Evolutionary conservation across 306 rosid genomes (phyloP), one percentile per base, ranked within the genome.

Genomic region (Trifolium subterraneum): DNA sequence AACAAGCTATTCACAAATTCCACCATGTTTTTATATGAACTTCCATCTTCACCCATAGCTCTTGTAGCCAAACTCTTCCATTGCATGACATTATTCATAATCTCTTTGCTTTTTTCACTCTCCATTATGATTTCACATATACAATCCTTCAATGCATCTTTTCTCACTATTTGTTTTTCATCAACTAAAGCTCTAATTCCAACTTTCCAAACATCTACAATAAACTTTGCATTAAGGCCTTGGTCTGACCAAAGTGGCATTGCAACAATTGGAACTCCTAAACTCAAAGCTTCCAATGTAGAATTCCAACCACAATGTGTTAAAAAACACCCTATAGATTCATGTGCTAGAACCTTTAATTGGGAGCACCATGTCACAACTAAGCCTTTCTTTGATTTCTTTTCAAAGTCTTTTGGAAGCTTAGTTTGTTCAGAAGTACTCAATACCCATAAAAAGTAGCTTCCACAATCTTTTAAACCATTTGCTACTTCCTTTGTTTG

Each of bases 291-390:
- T 19, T 52, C 60, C 7, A 52, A 52, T 3, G 29, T 19, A 1
- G 60, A 52, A 19, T 79, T 79, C 83, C 83, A 79, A 44, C 83
- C 83, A 58, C 83, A 79, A 48, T 79, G 83, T 23, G 83, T 73
- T 9, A 79, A 59, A 67, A 73, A 79, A 18, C 83, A 73, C 4
- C 79, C 83, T 6, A 79, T 41, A 12, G 83, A 64, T 20, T 79
- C 79, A 58, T 79, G 79, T 8, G 65, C 65, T 48, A 79, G 29
- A 4, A 79, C 79, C 20, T 66, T 45, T 14, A 73, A 22, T 0
- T 79, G 83, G 0, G 79, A 27, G 19, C 83, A 73, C 83, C 83
- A 79, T 7, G 36, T 51, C 15, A 79, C 63, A 6, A 79, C 75
- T 10, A 73, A 47, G 4, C 83, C 79, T n/a, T 67, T 79, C 1